Percentiles rank a stretch among this genome's conserved stretches.
phyloP scores from a whole-genome alignment of 2,329 filamentous ascomycete species.

The Cladosporium austrohemisphaericum region DNA sequence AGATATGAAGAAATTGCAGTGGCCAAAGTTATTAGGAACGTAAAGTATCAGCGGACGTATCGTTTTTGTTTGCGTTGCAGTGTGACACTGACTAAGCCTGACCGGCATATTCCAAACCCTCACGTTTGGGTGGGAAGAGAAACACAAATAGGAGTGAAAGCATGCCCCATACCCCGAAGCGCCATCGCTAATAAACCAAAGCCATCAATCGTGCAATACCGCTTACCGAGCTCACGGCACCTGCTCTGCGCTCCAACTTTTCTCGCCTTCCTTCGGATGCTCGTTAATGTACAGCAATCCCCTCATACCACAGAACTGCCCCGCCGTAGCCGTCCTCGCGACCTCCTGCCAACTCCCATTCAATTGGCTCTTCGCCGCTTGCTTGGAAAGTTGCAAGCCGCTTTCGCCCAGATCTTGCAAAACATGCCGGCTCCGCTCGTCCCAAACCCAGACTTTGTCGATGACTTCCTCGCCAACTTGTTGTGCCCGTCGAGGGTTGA shows the following conservation, averaged over 20 bases:
- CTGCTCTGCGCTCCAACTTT: background rate
- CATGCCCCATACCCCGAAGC: no score
- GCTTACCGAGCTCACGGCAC: no score
- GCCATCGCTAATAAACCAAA: no score
- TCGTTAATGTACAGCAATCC: conserved; percentile 42
- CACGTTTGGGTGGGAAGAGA: no score
- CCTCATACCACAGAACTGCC: conserved; percentile 55
- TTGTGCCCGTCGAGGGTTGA: conserved; percentile 60
- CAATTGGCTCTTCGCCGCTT: conserved; percentile 17
- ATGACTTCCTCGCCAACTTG: conserved; percentile 53
- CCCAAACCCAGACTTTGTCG: conserved; percentile 51
- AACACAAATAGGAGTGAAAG: no score
- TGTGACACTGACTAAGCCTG: no score
- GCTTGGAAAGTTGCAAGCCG: conserved; percentile 15
- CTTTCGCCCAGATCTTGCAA: background rate
- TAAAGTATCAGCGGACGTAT: no score
- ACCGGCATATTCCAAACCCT: no score
- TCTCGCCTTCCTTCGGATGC: background rate
- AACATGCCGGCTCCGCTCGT: conserved; percentile 30
- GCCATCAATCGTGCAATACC: no score
- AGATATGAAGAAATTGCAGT: no score
- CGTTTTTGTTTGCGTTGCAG: no score
- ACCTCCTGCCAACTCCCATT: conserved; percentile 39
- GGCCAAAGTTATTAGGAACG: no score
- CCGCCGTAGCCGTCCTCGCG: conserved; percentile 46